Evolutionary conservation across 1,284 basidiomycete genomes (phyloP), one percentile per base, ranked within the genome.

Genomic region (Leccinum fuscescens): DNA sequence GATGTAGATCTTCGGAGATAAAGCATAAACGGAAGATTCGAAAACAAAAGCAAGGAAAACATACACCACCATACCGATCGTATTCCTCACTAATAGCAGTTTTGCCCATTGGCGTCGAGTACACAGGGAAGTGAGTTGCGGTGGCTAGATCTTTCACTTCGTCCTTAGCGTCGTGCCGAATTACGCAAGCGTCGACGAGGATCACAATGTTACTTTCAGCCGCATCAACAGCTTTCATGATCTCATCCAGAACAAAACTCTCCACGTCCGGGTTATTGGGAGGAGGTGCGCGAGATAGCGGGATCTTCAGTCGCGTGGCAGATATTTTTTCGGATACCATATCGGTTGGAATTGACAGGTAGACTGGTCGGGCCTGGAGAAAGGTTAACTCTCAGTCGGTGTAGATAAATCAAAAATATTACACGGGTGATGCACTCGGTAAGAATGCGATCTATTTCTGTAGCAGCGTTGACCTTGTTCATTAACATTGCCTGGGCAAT

Each of bases 51-150:
- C 1, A 11, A 56, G 1, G 2, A 49, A 37, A 6, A 54, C 61
- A 74, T 71, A 93, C 90, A 14, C 96, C 96, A 58, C 94, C 94
- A 74, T 91, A 98, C n/a, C 93, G 84, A 17, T 86, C 82, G 61
- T 91, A 87, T 51, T 82, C 80, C 76, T 98, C 96, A 64, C 88
- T 83, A 12, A 97, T 78, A 0, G 88, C 82, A 1, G 88, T 85
- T 76, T 96, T 96, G 48, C 93, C 95, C 94, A 96, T 96, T 0
- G 94, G 94, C 0, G 93, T 84, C 14, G 86, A 78, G 70, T 89
- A 88, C 58, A 95, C 89, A 52, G 93, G 86, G 76, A 92, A 90
- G 5, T 84, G 85, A 6, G 91, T 92, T 54, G 80, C 80, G 60
- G 83, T 77, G 55, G 92, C 77, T 42, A 98, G 80, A 54, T 93